phyloP scores from a whole-genome alignment of 1,139 yeast genomes.

The Geotrichum reessii region DNA sequence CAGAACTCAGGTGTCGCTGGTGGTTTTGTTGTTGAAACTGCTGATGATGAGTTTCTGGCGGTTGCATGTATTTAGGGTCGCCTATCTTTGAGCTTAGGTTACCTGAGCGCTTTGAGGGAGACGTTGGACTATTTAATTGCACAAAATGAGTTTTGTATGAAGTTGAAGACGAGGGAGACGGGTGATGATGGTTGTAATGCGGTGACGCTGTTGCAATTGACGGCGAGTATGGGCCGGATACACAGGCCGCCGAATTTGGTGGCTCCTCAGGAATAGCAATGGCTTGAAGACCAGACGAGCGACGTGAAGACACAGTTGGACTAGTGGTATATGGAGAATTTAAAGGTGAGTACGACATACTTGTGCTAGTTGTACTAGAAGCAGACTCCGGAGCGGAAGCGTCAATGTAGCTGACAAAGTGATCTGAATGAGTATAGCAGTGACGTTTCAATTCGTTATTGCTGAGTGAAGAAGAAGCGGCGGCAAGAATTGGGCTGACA shows the following conservation, averaged over 20 bases:
- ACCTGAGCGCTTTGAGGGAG: conserved; percentile 2
- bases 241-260: background rate
- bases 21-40: conserved; percentile 16
- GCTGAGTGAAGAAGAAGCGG: background rate
- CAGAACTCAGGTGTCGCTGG: conserved; percentile 9
- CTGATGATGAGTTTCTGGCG: conserved; percentile 7
- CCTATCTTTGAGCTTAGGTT: background rate
- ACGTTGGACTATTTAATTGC: conserved; percentile 3
- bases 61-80: background rate
- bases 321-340: conserved; percentile 4
- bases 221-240: background rate
- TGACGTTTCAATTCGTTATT: background rate
- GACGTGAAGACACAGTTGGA: conserved; percentile 1
- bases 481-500: background rate
- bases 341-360: conserved; percentile 9
- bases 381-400: background rate
- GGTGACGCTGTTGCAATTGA: conserved; percentile 2
- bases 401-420: background rate
- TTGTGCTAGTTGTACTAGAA: background rate
- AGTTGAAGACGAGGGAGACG: background rate
- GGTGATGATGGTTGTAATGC: background rate
- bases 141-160: background rate
- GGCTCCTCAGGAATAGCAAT: conserved; percentile 9
- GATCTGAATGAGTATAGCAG: background rate
- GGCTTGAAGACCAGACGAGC: conserved; percentile 4